Evolutionary conservation across 2,329 filamentous ascomycete species (phyloP), one percentile per base, ranked within the genome.

Genomic region (Trichoderma brevicompactum): DNA sequence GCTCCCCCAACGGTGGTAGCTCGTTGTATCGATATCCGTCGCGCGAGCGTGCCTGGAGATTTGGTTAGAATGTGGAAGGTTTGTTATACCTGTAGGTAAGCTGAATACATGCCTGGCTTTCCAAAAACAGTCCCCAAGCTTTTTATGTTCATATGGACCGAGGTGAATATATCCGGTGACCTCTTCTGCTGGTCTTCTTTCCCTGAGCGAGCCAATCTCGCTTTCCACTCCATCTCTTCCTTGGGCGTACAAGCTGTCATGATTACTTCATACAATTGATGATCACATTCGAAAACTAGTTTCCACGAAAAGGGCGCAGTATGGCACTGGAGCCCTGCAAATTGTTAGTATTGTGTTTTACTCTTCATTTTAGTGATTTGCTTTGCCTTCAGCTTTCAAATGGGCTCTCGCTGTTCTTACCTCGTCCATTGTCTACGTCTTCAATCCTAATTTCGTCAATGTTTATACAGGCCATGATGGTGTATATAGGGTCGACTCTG

Each of bases 221-320:
- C 82, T 68, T 89, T 88, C 94, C 95, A 99, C 71, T 89, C 87
- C 52, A 85, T 80, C 72, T 95, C 92, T 74, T 99, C 94, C 46
- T 85, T 87, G 0, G 87, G 82, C 1, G 90, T 94, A 71, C 93
- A 97, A 41, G 93, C 94, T 69, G 91, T 96, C 79, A 97, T 83
- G 46, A 97, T 87, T 15, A 97, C 78, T 76, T 98, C 94, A 74
- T 92, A 94, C 61, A 94, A 81, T 66, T 91, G 87, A 69, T 90
- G 86, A 65, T 90, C 84, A 69, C 87, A 86, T 74, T 95, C 89
- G 72, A 98, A 97, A 2, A 92, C 83, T 10, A 97, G 73, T 75
- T 98, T 99, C 94, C 94, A 98, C 1, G 93, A 95, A 75, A 92
- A 92, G 0, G 91, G 88, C 0, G 92, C 91, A 3, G 91, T 92